Base-by-base conservation (phyloP, 768 basidiomycete species). In the Neoboletus magnificus region DNA sequence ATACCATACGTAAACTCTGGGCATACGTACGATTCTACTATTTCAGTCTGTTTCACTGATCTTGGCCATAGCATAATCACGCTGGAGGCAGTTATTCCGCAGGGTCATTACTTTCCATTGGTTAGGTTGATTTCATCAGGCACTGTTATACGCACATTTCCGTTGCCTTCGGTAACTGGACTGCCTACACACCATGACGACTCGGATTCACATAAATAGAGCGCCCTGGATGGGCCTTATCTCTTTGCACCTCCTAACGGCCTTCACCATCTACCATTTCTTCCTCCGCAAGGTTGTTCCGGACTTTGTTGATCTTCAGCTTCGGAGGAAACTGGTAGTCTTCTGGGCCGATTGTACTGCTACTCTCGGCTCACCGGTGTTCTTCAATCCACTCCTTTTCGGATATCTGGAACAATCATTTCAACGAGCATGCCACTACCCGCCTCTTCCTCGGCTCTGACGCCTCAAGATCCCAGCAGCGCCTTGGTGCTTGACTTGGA, bases 401-500 rank as follows among this genome's bases (percentile, higher is more conserved):
- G 23, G 15, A 25, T 18, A 46, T 15, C 22, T 25, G n/a, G 45
- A 33, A n/a, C 36, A 13, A 22, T 20, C 25, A 47, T 18, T 48
- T 20, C 15, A 41, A 32, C 13, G 33, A 54, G 13, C 51, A 66
- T 68, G 61, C 29, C 20, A 16, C 4, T 13, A 20, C 22, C 37
- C 8, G n/a, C 37, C 20, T 12, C 50, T 37, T 2, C 23, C 32
- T 16, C 48, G 18, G 12, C 35, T 5, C 3, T 49, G 7, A 18
- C 12, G 18, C 0, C 25, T 36, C 12, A n/a, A 2, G 37, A 48
- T 10, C 27, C 52, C 5, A 18, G 45, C 27, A 29, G 39, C 16
- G 35, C 47, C n/a, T 25, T 74, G 45, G 64, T 69, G 22, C 53
- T 58, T 55, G 67, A 77, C 57, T 60, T 81, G 55, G 72, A 79